These are phyloP conservation scores for Nicotiana attenuata DNA, from an alignment of 257 asterid species.

Conservation along the genomic window DNA sequence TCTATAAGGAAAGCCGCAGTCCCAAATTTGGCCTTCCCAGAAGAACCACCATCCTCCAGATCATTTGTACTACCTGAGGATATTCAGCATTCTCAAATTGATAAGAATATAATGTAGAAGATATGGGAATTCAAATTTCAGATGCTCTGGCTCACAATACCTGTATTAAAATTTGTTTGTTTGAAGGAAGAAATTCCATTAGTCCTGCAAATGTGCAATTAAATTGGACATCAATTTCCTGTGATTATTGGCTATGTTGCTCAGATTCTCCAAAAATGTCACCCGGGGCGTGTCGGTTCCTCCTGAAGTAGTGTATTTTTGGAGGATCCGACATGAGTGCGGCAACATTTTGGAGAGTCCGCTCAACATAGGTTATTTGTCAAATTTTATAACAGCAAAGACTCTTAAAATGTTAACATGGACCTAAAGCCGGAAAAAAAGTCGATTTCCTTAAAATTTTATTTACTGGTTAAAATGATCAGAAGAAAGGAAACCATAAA, in stretches of 20 bases:
- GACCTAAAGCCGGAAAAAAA: neutral
- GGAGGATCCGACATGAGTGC: too few species aligned
- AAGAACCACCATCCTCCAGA: constrained; percentile 46
- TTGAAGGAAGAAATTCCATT: constrained; percentile 8
- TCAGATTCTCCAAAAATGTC: too few species aligned
- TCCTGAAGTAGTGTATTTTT: too few species aligned
- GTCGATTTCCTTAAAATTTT: neutral
- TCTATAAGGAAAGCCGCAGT: constrained; percentile 76
- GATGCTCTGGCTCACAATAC: neutral
- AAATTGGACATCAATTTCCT: neutral
- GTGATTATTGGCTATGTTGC: neutral
- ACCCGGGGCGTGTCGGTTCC: too few species aligned
- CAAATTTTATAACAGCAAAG: neutral
- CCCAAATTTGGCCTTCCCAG: constrained; percentile 59
- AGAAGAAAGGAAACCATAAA: neutral
- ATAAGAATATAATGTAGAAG: neutral
- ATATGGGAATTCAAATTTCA: neutral
- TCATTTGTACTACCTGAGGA: constrained; percentile 11
- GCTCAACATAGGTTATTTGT: neutral
- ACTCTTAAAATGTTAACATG: neutral
- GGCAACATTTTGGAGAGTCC: too few species aligned
- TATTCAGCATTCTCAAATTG: neutral
- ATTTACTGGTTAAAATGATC: neutral
- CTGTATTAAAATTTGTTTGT: neutral
- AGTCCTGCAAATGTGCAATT: constrained; percentile 17